These are phyloP conservation scores for Trifolium fragiferum DNA, from an alignment of 306 rosid species.

Conservation along the genomic window DNA sequence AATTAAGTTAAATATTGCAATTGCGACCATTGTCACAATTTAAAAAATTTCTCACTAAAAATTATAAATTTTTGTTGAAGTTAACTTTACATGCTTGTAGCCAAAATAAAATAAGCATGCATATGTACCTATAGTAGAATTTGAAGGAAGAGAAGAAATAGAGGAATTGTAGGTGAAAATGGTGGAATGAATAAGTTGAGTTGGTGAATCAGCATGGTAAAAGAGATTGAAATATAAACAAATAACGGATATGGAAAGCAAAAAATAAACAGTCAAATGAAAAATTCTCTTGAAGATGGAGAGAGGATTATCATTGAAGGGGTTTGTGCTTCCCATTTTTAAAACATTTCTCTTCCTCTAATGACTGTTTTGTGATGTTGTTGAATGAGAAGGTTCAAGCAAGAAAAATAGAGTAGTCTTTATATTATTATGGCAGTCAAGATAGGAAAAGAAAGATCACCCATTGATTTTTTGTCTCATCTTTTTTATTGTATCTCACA, in stretches of 20 bases:
- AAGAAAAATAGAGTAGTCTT: too few relatives aligned
- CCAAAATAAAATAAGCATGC: neutral
- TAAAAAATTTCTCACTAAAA: too few relatives aligned
- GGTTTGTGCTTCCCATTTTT: constrained; percentile 54
- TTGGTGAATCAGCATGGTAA: constrained; percentile 39
- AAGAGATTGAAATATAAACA: constrained; percentile 51
- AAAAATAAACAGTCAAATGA: constrained; percentile 46
- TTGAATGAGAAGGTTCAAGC: constrained; percentile 17
- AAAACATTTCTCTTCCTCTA: neutral
- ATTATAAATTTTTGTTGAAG: too few relatives aligned
- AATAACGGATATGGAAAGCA: constrained; percentile 58
- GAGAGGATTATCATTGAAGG: constrained; percentile 48
- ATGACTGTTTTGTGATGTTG: neutral
- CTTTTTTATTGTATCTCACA: too few relatives aligned
- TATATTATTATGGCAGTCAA: too few relatives aligned
- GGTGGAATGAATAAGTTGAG: constrained; percentile 35
- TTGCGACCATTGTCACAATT: too few relatives aligned
- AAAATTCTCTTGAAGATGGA: constrained; percentile 51
- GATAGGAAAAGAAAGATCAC: too few relatives aligned
- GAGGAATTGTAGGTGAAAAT: constrained; percentile 40
- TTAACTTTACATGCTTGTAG: too few relatives aligned
- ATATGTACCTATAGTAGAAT: constrained; percentile 45
- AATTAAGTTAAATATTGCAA: too few relatives aligned
- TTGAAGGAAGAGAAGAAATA: neutral
- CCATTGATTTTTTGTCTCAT: too few relatives aligned